Percentiles rank a stretch among this genome's conserved stretches.
phyloP scores from a whole-genome alignment of 2,329 filamentous ascomycete genomes.

The Venturiaceae sp. region DNA sequence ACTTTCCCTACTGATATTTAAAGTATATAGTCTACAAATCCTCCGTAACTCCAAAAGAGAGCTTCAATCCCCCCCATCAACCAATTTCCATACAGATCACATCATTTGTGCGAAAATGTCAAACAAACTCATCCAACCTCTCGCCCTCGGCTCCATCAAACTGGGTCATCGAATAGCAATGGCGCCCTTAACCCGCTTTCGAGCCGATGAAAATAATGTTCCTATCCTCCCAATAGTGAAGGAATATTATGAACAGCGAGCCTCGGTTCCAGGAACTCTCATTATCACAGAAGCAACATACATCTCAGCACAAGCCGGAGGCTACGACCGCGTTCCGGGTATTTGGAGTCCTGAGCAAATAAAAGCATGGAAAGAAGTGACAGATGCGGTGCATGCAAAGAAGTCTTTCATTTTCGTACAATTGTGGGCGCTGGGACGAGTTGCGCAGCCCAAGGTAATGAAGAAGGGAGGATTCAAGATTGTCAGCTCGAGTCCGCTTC shows the following conservation, averaged over 20 bases:
- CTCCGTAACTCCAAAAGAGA: not conserved
- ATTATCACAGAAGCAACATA: slow-evolving; percentile 50
- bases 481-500: slow-evolving; percentile 21
- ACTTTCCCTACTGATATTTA: too few relatives aligned
- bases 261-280: slow-evolving; percentile 42
- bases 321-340: slow-evolving; percentile 45
- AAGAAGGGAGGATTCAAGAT: slow-evolving; percentile 20
- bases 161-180: slow-evolving; percentile 29
- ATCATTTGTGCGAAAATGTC: too few relatives aligned
- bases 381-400: slow-evolving; percentile 53
- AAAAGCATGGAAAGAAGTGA: slow-evolving; percentile 50
- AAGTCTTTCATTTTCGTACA: slow-evolving; percentile 52
- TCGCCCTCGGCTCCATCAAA: slow-evolving; percentile 19
- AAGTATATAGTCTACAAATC: too few relatives aligned
- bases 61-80: not conserved
- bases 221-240: slow-evolving; percentile 16
- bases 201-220: slow-evolving; percentile 37
- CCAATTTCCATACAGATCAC: too few relatives aligned
- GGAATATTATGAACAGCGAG: slow-evolving; percentile 39
- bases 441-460: slow-evolving; percentile 30
- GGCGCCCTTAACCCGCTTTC: slow-evolving; percentile 31
- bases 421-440: slow-evolving; percentile 52
- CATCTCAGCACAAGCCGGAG: slow-evolving; percentile 36
- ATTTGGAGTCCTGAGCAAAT: slow-evolving; percentile 48
- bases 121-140: slow-evolving; percentile 20